Evolutionary conservation across 306 rosid genomes (phyloP).

Genomic region (Vigna trinervia): DNA sequence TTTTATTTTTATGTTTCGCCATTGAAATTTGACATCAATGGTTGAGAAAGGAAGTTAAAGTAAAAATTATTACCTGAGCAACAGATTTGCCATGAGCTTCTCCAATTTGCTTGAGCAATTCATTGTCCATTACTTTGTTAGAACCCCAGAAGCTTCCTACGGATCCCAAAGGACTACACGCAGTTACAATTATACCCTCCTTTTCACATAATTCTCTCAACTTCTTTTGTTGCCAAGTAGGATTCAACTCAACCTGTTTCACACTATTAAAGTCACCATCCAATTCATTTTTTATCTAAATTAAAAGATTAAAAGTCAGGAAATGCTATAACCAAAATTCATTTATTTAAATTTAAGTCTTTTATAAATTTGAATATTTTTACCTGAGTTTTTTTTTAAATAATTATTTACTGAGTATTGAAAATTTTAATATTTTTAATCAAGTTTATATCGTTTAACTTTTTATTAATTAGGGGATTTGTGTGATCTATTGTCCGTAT

Average conservation of each 20-base stretch:
- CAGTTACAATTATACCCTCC: slow-evolving; percentile 53
- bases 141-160: slow-evolving; percentile 48
- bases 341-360: too few relatives aligned
- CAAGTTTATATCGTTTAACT: too few relatives aligned
- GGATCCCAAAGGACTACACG: slow-evolving; percentile 60
- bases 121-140: slow-evolving; percentile 45
- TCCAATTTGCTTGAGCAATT: slow-evolving; percentile 50
- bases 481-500: too few relatives aligned
- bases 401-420: too few relatives aligned
- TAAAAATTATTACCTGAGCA: slow-evolving; percentile 51
- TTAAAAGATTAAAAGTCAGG: too few relatives aligned
- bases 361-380: too few relatives aligned
- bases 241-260: slow-evolving; percentile 60
- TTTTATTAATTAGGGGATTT: too few relatives aligned
- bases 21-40: background rate
- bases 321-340: too few relatives aligned
- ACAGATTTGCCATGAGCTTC: slow-evolving; percentile 42
- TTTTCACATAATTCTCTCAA: slow-evolving; percentile 49
- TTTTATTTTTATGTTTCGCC: too few relatives aligned
- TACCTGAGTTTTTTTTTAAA: too few relatives aligned
- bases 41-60: background rate
- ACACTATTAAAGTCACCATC: background rate
- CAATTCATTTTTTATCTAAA: background rate
- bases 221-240: slow-evolving; percentile 59
- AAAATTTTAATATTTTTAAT: too few relatives aligned